Conservation (phyloP, 2,329 filamentous ascomycete species). For the Tolypocladium inflatum region DNA sequence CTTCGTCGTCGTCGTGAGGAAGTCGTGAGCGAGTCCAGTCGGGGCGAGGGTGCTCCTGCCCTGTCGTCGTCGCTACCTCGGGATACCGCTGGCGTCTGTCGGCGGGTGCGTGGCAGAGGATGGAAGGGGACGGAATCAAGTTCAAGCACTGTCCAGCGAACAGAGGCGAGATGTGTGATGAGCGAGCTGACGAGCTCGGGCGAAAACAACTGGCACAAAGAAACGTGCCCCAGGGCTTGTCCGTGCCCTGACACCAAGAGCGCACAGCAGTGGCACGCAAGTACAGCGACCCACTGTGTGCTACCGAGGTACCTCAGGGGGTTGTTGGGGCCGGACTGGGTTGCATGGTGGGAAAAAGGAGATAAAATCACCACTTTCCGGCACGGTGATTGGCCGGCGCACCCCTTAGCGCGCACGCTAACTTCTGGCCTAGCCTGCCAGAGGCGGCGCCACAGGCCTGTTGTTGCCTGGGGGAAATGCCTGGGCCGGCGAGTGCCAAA, state of each 20-base stretch:
- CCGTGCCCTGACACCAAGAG: slow-evolving; percentile 2
- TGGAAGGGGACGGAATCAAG: background rate
- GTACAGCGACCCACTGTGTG: slow-evolving; percentile 15
- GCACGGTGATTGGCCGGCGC: slow-evolving; percentile 27
- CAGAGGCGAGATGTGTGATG: background rate
- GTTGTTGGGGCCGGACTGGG: slow-evolving; percentile 19
- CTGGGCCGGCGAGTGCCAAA: slow-evolving; percentile 29
- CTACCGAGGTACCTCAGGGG: slow-evolving; percentile 30
- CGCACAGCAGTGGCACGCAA: slow-evolving; percentile 1
- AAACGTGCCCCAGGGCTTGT: slow-evolving; percentile 6
- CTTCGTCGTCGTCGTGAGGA: background rate
- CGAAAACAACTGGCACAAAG: background rate
- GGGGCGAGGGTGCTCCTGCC: background rate
- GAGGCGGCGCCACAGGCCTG: slow-evolving; percentile 33
- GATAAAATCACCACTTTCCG: slow-evolving; percentile 25
- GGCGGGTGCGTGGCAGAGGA: background rate
- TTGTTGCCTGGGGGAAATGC: slow-evolving; percentile 33
- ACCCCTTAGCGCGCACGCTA: slow-evolving; percentile 24
- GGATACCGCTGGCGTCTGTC: background rate
- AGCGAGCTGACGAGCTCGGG: background rate
- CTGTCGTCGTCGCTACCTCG: background rate
- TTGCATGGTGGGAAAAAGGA: slow-evolving; percentile 23
- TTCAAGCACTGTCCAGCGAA: background rate
- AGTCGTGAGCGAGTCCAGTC: background rate
- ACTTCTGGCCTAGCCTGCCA: slow-evolving; percentile 27